phyloP scores from a whole-genome alignment of 1,139 yeast species.

The Wickerhamomyces sp. region DNA sequence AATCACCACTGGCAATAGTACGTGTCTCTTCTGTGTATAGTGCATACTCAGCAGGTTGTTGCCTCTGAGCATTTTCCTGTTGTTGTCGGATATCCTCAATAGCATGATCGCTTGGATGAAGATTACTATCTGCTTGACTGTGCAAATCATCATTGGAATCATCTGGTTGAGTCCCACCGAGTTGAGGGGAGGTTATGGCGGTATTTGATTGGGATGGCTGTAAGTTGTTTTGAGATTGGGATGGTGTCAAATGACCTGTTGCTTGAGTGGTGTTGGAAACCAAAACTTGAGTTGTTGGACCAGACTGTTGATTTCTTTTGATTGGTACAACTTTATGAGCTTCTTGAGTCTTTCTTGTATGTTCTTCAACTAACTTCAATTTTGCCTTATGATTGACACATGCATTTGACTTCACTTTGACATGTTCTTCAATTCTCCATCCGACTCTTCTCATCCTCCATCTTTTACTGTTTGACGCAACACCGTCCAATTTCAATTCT shows the following conservation, averaged over 20 bases:
- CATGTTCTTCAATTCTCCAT: constrained; percentile 88
- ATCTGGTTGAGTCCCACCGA: constrained; percentile 3
- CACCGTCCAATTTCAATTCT: constrained; percentile 77
- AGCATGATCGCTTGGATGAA: constrained; percentile 37
- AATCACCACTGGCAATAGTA: constrained; percentile 70
- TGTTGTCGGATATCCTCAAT: constrained; percentile 30
- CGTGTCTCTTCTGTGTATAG: constrained; percentile 68
- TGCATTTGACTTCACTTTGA: constrained; percentile 52
- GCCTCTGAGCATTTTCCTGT: constrained; percentile 24
- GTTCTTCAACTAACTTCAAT: constrained; percentile 41
- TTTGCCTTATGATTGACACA: constrained; percentile 53
- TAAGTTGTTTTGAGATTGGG: constrained; percentile 10
- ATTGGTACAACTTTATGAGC: constrained; percentile 23
- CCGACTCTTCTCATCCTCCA: constrained; percentile 90
- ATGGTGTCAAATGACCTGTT: constrained; percentile 5
- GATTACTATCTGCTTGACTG: constrained; percentile 4
- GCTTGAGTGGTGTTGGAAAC: constrained; percentile 12
- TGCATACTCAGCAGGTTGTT: constrained; percentile 31
- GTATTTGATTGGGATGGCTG: constrained; percentile 3
- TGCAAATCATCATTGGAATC: constrained; percentile 12
- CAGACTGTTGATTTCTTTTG: constrained; percentile 34
- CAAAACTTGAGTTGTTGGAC: constrained; percentile 30
- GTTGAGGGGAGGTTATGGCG: background rate
- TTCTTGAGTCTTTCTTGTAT: constrained; percentile 31
- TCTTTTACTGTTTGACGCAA: constrained; percentile 57